Base-by-base conservation (phyloP, 169 alveolate genomes). In the Eimeria zaria region DNA sequence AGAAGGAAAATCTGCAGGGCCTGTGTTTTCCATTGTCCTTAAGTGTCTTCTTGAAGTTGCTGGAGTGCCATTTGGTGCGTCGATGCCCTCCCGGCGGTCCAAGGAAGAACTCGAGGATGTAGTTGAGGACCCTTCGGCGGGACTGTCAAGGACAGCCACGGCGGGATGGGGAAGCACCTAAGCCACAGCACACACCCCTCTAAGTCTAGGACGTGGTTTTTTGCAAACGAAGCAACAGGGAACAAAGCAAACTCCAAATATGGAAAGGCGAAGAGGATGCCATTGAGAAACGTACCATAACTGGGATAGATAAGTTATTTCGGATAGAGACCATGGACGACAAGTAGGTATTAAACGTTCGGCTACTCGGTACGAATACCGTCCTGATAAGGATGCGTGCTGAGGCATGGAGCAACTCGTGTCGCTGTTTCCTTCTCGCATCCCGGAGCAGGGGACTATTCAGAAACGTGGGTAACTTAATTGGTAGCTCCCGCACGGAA, bases 131-230 rank as follows among this genome's bases (percentile, higher is more conserved):
- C 39, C 55, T 41, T 69, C 76, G 55, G 24, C 60, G 12, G 69
- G 85, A 60, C 73, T 71, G 33, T 62, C 91, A 30, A 78, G 41
- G 0, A 83, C 51, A 27, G 96, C 96, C 0, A 93, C 60, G 18
- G 81, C 85, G 22, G 96, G 96, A 71, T 93, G 96, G 16, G 96
- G 96, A 51, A 93, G 41, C 39, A 93, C 78, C 96, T 92, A 64
- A 58, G 39, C 53, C 64, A 39, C 87, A 33, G 62, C 51, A 24
- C 60, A 27, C 39, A 89, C 5, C 11, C 55, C 5, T 51, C 89
- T 33, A 30, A 0, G 12, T n/a, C 18, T 27, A 24, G 64, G 20
- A 8, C 33, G 51, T 16, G 80, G n/a, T 60, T 51, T 44, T 39
- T 74, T 36, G n/a, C 80, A 39, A 18, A 44, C 36, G 5, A 20